Conservation (phyloP, 768 basidiomycete species). For the Lactarius quietus region DNA sequence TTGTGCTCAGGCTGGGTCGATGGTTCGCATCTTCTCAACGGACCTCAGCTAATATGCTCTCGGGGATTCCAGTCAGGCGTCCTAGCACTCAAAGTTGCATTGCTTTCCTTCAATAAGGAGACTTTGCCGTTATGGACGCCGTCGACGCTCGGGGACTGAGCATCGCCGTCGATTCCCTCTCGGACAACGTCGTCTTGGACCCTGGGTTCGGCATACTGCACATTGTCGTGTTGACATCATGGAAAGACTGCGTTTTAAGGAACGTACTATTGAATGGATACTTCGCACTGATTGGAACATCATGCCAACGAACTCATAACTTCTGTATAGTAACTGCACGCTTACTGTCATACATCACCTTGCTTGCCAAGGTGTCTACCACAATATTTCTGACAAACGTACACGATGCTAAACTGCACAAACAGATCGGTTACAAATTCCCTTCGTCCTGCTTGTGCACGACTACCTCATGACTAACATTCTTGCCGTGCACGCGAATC, state of each 20-base stretch:
- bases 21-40: background rate
- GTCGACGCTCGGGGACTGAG: conserved; percentile 37
- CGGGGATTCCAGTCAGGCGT: conserved; percentile 27
- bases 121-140: conserved; percentile 30
- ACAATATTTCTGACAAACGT: no score
- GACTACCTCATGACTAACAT: no score
- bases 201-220: conserved; percentile 41
- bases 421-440: no score
- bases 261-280: background rate
- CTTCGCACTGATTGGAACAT: background rate
- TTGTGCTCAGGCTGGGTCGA: background rate
- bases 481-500: no score
- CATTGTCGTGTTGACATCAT: conserved; percentile 26
- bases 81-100: conserved; percentile 28
- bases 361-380: no score
- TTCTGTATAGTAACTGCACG: conserved; percentile 7
- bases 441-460: no score
- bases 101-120: conserved; percentile 28
- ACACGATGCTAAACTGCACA: no score
- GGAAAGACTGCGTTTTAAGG: background rate
- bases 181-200: conserved; percentile 39
- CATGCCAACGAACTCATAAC: no score
- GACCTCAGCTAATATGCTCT: background rate
- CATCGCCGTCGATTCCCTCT: conserved; percentile 45
- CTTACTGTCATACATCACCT: background rate